Evolutionary conservation across 345 rosid species (phyloP).

Genomic region (Isatis tinctoria): DNA sequence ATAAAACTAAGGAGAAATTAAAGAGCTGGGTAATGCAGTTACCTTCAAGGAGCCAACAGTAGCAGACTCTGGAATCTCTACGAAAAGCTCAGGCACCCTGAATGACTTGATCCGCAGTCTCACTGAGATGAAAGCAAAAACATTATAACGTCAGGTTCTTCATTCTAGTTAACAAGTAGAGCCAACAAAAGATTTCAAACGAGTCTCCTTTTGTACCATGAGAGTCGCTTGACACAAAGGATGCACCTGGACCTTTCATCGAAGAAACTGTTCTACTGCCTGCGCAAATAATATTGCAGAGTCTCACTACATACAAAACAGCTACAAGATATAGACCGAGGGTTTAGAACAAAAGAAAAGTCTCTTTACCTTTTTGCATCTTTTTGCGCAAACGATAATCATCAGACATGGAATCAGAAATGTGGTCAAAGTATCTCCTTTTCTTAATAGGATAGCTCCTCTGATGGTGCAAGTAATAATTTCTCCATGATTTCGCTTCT

Average conservation of each 20-base stretch:
- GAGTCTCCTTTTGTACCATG: conserved; percentile 23
- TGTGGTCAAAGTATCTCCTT: conserved; percentile 52
- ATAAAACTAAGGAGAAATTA: neutral
- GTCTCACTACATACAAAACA: conserved; percentile 1
- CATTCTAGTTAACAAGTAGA: neutral
- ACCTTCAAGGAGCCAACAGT: conserved; percentile 94
- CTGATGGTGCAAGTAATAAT: conserved; percentile 52
- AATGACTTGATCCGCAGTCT: conserved; percentile 92
- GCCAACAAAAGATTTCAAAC: neutral
- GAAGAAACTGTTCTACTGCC: conserved; percentile 47
- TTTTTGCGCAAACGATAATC: conserved; percentile 38
- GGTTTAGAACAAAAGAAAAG: neutral
- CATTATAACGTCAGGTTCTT: neutral
- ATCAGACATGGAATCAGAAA: conserved; percentile 47
- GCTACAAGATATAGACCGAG: neutral
- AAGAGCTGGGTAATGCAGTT: neutral
- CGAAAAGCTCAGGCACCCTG: conserved; percentile 83
- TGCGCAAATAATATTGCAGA: conserved; percentile 30
- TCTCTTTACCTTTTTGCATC: conserved; percentile 42
- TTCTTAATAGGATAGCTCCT: conserved; percentile 80
- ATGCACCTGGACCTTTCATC: conserved; percentile 32
- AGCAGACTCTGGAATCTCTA: conserved; percentile 86
- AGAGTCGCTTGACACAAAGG: conserved; percentile 30
- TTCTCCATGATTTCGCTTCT: conserved; percentile 53
- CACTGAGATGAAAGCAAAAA: conserved; percentile 43